Evolutionary conservation across 148 eudicot species (phyloP).

Genomic region (Rhododendron ovatum): DNA sequence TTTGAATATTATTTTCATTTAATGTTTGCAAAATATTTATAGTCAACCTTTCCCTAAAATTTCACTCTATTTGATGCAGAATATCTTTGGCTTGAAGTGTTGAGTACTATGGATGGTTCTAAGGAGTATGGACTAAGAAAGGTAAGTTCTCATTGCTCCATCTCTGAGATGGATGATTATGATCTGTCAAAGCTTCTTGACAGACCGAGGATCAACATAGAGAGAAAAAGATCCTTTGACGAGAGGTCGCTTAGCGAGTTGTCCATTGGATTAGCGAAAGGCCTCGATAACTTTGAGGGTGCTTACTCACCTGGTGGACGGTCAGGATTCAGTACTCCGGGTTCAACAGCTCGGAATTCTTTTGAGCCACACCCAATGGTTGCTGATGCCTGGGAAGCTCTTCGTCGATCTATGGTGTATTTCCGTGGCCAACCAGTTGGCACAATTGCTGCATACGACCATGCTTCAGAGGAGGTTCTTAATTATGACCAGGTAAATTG

Average conservation of each 20-base stretch:
- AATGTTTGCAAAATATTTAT: slow-evolving; percentile 4
- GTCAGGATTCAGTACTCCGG: slow-evolving; percentile 82
- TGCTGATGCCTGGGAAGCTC: slow-evolving; percentile 99
- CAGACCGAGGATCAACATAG: slow-evolving; percentile 72
- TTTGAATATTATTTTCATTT: background rate
- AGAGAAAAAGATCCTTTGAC: slow-evolving; percentile 89
- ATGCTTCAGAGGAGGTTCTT: slow-evolving; percentile 92
- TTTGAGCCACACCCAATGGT: slow-evolving; percentile 99
- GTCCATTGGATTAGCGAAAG: slow-evolving; percentile 65
- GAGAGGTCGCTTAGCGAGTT: slow-evolving; percentile 96
- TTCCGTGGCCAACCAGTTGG: slow-evolving; percentile 92
- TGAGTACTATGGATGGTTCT: slow-evolving; percentile 43
- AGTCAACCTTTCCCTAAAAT: slow-evolving; percentile 2
- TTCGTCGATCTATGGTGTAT: slow-evolving; percentile 73
- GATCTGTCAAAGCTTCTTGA: slow-evolving; percentile 84
- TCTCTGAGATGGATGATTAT: slow-evolving; percentile 76
- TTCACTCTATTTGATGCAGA: slow-evolving; percentile 10
- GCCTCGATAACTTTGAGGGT: slow-evolving; percentile 60
- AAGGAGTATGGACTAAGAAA: slow-evolving; percentile 52
- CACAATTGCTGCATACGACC: slow-evolving; percentile 91
- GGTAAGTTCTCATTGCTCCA: slow-evolving; percentile 82
- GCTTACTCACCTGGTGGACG: slow-evolving; percentile 82
- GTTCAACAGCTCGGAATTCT: slow-evolving; percentile 81
- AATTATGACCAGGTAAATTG: slow-evolving; percentile 85
- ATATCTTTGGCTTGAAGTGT: slow-evolving; percentile 11